A percentile compares a stretch with the other conserved stretches of the same genome.
phyloP scores from a whole-genome alignment of 2,329 filamentous ascomycete genomes.

The Paecilomyces dactylethromorphus region DNA sequence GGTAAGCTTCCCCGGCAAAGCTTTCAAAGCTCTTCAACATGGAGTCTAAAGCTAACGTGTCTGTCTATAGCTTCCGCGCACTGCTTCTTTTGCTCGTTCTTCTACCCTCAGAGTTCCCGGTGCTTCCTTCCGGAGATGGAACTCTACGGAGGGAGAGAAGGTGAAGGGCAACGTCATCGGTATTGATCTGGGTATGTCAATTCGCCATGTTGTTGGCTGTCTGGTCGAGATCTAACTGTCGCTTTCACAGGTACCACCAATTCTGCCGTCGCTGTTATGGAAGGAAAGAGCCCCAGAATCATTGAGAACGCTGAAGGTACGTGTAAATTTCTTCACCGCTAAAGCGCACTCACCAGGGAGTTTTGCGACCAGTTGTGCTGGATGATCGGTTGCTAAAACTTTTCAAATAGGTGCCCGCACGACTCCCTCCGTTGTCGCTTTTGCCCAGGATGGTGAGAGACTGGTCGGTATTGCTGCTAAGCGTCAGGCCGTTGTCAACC shows the following conservation, averaged over 20 bases:
- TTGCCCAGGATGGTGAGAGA: conserved; percentile 91
- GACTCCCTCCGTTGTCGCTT: conserved; percentile 90
- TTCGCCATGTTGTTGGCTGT: background rate
- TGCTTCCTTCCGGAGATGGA: conserved; percentile 60
- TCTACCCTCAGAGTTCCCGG: conserved; percentile 63
- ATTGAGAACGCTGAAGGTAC: conserved; percentile 96
- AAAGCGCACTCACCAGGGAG: conserved; percentile 6
- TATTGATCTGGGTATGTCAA: conserved; percentile 86
- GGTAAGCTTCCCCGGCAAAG: conserved; percentile 47
- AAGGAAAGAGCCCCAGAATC: conserved; percentile 90
- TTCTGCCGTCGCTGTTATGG: conserved; percentile 95
- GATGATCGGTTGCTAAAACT: conserved; percentile 6
- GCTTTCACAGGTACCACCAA: conserved; percentile 69
- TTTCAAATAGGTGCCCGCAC: conserved; percentile 65
- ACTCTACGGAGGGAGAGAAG: conserved; percentile 58
- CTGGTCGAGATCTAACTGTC: background rate
- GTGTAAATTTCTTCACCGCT: conserved; percentile 17
- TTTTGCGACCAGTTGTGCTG: background rate
- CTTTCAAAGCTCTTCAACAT: conserved; percentile 9
- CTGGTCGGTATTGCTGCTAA: conserved; percentile 96
- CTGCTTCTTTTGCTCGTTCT: conserved; percentile 62
- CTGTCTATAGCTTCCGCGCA: conserved; percentile 64
- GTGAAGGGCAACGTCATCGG: conserved; percentile 94
- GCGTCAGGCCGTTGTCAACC: conserved; percentile 96
- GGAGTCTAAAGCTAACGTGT: conserved; percentile 5